These are phyloP conservation scores for Cryptosporidium sp. DNA, from an alignment of 169 alveolate species.

Conservation along the genomic window DNA sequence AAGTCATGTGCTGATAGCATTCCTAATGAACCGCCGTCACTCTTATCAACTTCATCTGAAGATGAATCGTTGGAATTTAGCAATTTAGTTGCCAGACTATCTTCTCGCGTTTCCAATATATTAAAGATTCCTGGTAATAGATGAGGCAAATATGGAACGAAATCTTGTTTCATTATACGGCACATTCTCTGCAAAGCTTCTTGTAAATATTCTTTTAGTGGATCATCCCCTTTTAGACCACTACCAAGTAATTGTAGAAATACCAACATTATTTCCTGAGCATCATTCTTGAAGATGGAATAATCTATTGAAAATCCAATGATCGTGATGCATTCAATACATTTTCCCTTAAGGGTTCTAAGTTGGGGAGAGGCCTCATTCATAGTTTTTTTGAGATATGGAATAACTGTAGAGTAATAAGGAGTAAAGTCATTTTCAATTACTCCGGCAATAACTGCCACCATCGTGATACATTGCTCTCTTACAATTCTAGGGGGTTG, in stretches of 20 bases:
- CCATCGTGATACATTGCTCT: slow-evolving; percentile 91
- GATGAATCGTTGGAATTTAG: slow-evolving; percentile 38
- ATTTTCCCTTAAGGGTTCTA: slow-evolving; percentile 89
- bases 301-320: slow-evolving; percentile 89
- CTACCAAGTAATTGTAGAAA: slow-evolving; percentile 84
- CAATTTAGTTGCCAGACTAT: slow-evolving; percentile 29
- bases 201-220: slow-evolving; percentile 87
- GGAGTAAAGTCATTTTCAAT: slow-evolving; percentile 88
- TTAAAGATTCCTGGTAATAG: slow-evolving; percentile 83
- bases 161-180: slow-evolving; percentile 87
- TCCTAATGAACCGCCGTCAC: slow-evolving; percentile 23
- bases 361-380: slow-evolving; percentile 84
- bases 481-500: slow-evolving; percentile 81
- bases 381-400: slow-evolving; percentile 86
- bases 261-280: slow-evolving; percentile 88
- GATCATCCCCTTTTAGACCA: slow-evolving; percentile 88
- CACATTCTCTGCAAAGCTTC: slow-evolving; percentile 91
- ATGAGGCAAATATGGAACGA: slow-evolving; percentile 88
- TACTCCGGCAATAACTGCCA: slow-evolving; percentile 93
- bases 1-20: slow-evolving; percentile 68
- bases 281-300: slow-evolving; percentile 85
- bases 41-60: slow-evolving; percentile 23
- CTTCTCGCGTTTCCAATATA: slow-evolving; percentile 56
- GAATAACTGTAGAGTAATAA: slow-evolving; percentile 88
- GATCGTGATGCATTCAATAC: slow-evolving; percentile 91